Evolutionary conservation across 495 filamentous ascomycete genomes (phyloP).

Genomic region (Rhypophila decipiens): DNA sequence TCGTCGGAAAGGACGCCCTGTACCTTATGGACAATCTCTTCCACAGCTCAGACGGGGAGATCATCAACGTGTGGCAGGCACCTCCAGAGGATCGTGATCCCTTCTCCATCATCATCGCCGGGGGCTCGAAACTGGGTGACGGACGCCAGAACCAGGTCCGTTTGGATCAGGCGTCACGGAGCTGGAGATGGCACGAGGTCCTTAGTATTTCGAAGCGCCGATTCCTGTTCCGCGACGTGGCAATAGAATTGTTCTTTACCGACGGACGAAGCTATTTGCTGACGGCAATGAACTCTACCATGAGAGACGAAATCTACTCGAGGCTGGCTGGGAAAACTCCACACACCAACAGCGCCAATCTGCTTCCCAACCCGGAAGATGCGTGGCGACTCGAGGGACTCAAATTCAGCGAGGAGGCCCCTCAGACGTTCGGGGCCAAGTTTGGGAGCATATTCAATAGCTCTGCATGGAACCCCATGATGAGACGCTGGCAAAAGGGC

Average conservation of each 20-base stretch:
- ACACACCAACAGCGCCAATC: conserved; percentile 52
- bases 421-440: conserved; percentile 79
- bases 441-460: conserved; percentile 93
- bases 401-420: conserved; percentile 70
- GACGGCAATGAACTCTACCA: conserved; percentile 64
- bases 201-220: conserved; percentile 95
- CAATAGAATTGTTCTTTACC: conserved; percentile 91
- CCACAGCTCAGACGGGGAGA: conserved; percentile 88
- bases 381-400: conserved; percentile 83
- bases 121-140: conserved; percentile 61
- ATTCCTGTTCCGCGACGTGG: conserved; percentile 93
- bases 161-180: conserved; percentile 70
- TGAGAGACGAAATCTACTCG: conserved; percentile 71
- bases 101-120: conserved; percentile 88
- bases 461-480: conserved; percentile 68
- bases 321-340: conserved; percentile 72
- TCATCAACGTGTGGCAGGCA: conserved; percentile 92
- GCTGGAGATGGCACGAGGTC: conserved; percentile 91
- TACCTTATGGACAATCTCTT: conserved; percentile 96
- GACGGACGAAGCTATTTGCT: conserved; percentile 93
- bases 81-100: conserved; percentile 88
- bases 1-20: conserved; percentile 84
- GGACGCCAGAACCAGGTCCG: conserved; percentile 41
- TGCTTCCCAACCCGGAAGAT: conserved; percentile 56
- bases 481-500: conserved; percentile 83